A percentile compares a stretch with the other conserved stretches of the same genome.
phyloP scores from a whole-genome alignment of 495 filamentous ascomycete genomes.

The Entonaema liquescens region DNA sequence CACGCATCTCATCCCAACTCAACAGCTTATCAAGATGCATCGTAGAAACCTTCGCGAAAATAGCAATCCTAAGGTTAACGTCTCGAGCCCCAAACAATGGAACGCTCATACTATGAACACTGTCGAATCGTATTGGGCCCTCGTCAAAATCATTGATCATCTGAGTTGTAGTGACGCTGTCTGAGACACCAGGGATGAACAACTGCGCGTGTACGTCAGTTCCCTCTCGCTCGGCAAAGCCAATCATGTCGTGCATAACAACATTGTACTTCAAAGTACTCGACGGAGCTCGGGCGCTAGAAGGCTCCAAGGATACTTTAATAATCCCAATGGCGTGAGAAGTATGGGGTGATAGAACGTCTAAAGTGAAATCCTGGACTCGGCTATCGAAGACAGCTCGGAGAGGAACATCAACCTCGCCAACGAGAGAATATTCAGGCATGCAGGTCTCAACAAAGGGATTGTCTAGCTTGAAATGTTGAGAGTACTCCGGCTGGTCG shows the following conservation, averaged over 20 bases:
- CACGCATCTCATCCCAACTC: slow-evolving; percentile 98
- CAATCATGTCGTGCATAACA: slow-evolving; percentile 96
- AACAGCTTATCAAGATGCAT: slow-evolving; percentile 98
- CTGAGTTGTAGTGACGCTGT: slow-evolving; percentile 92
- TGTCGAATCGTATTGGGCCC: slow-evolving; percentile 92
- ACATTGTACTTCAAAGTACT: slow-evolving; percentile 98
- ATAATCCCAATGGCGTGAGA: slow-evolving; percentile 88
- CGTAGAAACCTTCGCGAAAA: slow-evolving; percentile 88
- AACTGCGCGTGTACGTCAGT: slow-evolving; percentile 96
- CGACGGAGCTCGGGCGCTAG: slow-evolving; percentile 88
- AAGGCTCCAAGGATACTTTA: slow-evolving; percentile 90
- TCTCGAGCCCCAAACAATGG: slow-evolving; percentile 82
- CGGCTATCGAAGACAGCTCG: slow-evolving; percentile 94
- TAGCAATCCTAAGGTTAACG: slow-evolving; percentile 82
- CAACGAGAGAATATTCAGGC: slow-evolving; percentile 90
- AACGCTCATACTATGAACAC: slow-evolving; percentile 97
- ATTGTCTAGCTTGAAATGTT: slow-evolving; percentile 79
- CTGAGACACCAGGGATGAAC: slow-evolving; percentile 90
- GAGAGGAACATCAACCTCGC: slow-evolving; percentile 92
- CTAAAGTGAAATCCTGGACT: slow-evolving; percentile 92
- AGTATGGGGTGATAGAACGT: slow-evolving; percentile 92
- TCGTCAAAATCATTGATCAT: slow-evolving; percentile 96
- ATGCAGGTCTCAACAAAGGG: slow-evolving; percentile 91
- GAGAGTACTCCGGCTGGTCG: slow-evolving; percentile 90
- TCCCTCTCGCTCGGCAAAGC: slow-evolving; percentile 95